Base-by-base conservation (phyloP, 306 rosid genomes). In the Morella rubra region DNA sequence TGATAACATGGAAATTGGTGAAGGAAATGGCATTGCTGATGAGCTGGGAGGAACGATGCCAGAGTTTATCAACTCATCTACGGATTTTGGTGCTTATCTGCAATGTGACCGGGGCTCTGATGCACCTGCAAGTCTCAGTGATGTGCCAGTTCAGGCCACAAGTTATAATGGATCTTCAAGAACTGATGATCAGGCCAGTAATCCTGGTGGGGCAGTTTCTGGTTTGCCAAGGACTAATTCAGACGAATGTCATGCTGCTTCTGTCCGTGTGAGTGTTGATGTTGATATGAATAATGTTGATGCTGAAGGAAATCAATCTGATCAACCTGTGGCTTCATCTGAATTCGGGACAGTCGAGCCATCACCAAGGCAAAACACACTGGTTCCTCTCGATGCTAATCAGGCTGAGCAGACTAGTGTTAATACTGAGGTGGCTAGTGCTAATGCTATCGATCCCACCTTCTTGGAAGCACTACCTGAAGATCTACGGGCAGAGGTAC, bases 381-480 rank as follows among this genome's bases (percentile, higher is more conserved):
- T 79, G 71, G 88, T 76, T 83, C 81, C 83, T 80, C 85, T 76
- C 10, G 83, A 84, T 80, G 78, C 76, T 78, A 66, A 86, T 79
- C 92, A 76, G 83, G 85, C 86, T 47, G 96, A 86, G 76, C 92
- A 83, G 84, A 78, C 80, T 81, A 84, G 89, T 78, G 81, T 76
- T 59, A 85, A 78, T 74, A 83, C 81, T 84, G 97, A 88, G 85
- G 89, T 91, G 82, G 62, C 96, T 83, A 92, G 93, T 80, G 86
- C 93, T 67, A 93, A 85, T 88, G 84, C 96, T 16, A 92, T 92
- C 66, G 99, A 96, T 83, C 99, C 99, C 52, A 91, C 99, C 70
- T 96, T 96, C 84, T 88, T 96, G 89, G 98, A 96, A 88, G 99
- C 99, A 72, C 79, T 96, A 53, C 99, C 99, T 79, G 99, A 92